These are phyloP conservation scores for Picochlorum sp. DNA, from an alignment of 139 green algal genomes.

Conservation along the genomic window DNA sequence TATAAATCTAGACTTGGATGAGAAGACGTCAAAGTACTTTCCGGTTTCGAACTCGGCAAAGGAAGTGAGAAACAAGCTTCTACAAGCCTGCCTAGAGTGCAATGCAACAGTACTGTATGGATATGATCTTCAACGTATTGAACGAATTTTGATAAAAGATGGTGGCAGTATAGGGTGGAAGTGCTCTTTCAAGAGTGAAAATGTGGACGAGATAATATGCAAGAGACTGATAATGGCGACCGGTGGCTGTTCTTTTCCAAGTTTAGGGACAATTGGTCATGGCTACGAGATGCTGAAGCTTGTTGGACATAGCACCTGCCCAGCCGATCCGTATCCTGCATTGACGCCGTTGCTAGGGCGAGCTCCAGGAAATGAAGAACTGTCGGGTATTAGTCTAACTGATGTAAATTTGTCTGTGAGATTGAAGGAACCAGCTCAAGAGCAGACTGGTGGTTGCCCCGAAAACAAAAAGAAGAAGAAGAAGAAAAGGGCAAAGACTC, in stretches of 20 bases:
- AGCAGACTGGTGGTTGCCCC: too few species aligned
- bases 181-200: too few species aligned
- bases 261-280: slow-evolving; percentile 73
- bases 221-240: slow-evolving; percentile 47
- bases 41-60: slow-evolving; percentile 54
- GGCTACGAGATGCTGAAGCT: slow-evolving; percentile 35
- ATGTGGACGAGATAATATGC: background rate
- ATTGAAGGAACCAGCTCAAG: too few species aligned
- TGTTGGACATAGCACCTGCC: slow-evolving; percentile 56
- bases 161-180: background rate
- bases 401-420: slow-evolving; percentile 17
- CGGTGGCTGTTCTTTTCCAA: slow-evolving; percentile 71
- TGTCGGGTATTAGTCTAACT: slow-evolving; percentile 38
- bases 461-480: slow-evolving; percentile 31
- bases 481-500: background rate
- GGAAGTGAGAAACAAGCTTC: slow-evolving; percentile 62
- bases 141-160: too few species aligned
- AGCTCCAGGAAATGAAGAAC: slow-evolving; percentile 48
- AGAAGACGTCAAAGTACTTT: slow-evolving; percentile 70
- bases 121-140: background rate
- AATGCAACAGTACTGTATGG: slow-evolving; percentile 11
- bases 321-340: slow-evolving; percentile 54
- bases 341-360: slow-evolving; percentile 69
- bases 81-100: slow-evolving; percentile 41
- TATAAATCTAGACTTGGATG: slow-evolving; percentile 52